phyloP scores from a whole-genome alignment of 345 rosid species.

The Eucalyptus cloeziana region DNA sequence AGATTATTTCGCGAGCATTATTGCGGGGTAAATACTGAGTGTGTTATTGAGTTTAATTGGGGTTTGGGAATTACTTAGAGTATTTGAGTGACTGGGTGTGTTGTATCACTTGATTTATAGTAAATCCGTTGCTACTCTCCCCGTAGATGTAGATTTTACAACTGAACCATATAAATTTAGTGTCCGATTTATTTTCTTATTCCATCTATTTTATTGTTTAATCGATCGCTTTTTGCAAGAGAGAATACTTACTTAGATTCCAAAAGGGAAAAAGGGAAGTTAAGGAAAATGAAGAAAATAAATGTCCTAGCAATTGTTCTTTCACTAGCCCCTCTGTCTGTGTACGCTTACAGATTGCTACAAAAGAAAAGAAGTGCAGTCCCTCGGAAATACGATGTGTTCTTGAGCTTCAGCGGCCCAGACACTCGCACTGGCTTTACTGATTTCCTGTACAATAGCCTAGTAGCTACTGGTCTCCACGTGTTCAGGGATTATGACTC shows the following conservation, averaged over 20 bases:
- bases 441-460: neutral
- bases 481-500: neutral
- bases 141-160: no score
- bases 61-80: no score
- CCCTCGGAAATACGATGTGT: neutral
- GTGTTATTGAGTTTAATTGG: no score
- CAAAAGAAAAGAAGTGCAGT: neutral
- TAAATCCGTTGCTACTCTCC: rapidly evolving
- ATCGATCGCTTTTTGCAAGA: no score
- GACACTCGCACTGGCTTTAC: neutral
- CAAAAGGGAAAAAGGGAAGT: neutral
- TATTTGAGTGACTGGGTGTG: no score
- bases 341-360: neutral
- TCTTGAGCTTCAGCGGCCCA: neutral
- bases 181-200: no score
- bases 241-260: neutral
- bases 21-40: no score
- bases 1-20: no score
- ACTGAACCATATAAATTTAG: no score
- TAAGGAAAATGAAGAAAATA: neutral
- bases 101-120: no score
- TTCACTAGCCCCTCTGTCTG: neutral
- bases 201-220: no score
- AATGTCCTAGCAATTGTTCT: neutral
- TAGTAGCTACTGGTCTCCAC: neutral